Evolutionary conservation across 2,329 filamentous ascomycete species (phyloP), one percentile per base, ranked within the genome.

Genomic region (Sphaceloma murrayae): DNA sequence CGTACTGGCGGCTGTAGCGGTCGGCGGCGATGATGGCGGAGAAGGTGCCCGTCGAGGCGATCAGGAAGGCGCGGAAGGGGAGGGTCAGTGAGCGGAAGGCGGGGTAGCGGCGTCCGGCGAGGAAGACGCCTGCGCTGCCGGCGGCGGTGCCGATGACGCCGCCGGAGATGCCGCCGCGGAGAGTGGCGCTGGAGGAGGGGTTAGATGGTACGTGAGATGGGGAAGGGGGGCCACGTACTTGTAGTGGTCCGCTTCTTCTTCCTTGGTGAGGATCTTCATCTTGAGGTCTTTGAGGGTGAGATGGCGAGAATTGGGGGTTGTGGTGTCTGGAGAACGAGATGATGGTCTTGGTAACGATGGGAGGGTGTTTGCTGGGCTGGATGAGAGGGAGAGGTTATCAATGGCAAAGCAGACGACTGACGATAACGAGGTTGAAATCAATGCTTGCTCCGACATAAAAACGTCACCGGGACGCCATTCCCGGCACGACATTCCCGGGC

Each of bases 211-310:
- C 4, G 5, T n/a, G 22, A 10, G 22, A 11, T 9, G 19, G 17
- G 42, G 17, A 44, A 47, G 44, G 34, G 46, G 47, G 44, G 19
- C 3, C 13, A 53, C 67, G 40, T 66, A 78, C 75, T 72, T 68
- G 75, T 93, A 94, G 74, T 95, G 88, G 44, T 76, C 84, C 49
- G 72, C 63, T 68, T 95, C 88, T 69, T 95, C 85, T 76, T 95
- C 86, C 63, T 89, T 86, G 56, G 84, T 93, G 62, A 96, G 75
- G 60, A 96, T 72, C 81, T 95, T 96, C 91, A 96, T 98, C 51
- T 38, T 56, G 46, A 17, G 14, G 40, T 72, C 65, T 22, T 11
- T 26, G 42, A 21, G 31, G 8, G 17, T 14, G 14, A 11, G 13
- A 16, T 30, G 22, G n/a, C 18, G 17, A 27, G 17, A 14, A 19